phyloP scores from a whole-genome alignment of 495 filamentous ascomycete genomes.

The Trypethelium eluteriae region DNA sequence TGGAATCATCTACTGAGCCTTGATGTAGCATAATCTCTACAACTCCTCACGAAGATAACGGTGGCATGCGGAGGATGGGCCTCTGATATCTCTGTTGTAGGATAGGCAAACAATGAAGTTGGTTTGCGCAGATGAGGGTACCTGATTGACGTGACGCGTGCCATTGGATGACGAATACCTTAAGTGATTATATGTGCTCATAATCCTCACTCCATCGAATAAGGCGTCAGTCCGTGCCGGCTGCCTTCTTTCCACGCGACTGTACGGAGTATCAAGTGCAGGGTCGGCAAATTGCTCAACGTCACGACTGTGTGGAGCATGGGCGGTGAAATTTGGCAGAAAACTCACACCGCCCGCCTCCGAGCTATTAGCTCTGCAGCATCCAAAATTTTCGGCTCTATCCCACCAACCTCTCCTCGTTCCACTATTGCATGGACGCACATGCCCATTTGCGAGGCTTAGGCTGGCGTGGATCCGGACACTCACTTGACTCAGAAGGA shows the following conservation, averaged over 20 bases:
- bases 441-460: slow-evolving; percentile 30
- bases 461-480: slow-evolving; percentile 38
- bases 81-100: neutral
- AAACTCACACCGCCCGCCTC: neutral
- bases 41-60: slow-evolving; percentile 5
- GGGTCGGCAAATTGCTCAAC: too few relatives aligned
- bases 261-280: too few relatives aligned
- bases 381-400: neutral
- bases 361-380: neutral
- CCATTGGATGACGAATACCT: neutral
- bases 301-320: neutral
- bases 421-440: slow-evolving; percentile 31
- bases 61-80: neutral
- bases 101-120: slow-evolving; percentile 8
- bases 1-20: slow-evolving; percentile 9
- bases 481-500: slow-evolving; percentile 34
- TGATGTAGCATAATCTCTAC: slow-evolving; percentile 11
- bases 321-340: slow-evolving; percentile 4
- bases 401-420: neutral
- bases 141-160: neutral
- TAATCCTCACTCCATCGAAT: neutral
- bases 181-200: neutral
- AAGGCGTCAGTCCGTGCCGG: too few relatives aligned
- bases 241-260: too few relatives aligned
- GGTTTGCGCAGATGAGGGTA: neutral